Percentiles rank a stretch among this genome's conserved stretches.
Evolutionary conservation across 2,329 filamentous ascomycete genomes (phyloP).

Genomic region (Chaetomiaceae sp.): DNA sequence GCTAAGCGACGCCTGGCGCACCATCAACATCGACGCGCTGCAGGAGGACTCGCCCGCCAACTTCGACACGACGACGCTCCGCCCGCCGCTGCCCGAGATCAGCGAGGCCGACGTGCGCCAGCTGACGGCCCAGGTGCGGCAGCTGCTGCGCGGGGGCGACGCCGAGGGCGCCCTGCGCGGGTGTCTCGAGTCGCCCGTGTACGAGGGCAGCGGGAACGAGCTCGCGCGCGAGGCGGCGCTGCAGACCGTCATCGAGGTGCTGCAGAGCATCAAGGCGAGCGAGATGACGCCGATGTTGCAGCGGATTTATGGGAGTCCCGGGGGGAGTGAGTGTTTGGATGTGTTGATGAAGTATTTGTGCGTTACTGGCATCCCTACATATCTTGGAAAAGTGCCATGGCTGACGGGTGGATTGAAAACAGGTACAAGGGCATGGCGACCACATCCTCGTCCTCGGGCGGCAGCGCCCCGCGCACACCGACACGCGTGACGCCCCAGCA

Average conservation of each 20-base stretch:
- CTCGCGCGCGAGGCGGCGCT: constrained; percentile 73
- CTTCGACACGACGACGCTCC: constrained; percentile 83
- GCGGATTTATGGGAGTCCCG: constrained; percentile 71
- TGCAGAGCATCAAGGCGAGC: constrained; percentile 92
- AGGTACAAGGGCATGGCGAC: constrained; percentile 88
- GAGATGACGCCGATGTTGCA: constrained; percentile 90
- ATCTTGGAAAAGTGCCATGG: neutral
- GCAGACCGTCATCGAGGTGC: constrained; percentile 82
- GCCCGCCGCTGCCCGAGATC: constrained; percentile 69
- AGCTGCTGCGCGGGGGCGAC: constrained; percentile 82
- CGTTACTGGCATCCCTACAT: constrained; percentile 29
- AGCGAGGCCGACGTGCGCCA: constrained; percentile 74
- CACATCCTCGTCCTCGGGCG: constrained; percentile 36
- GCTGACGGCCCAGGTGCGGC: constrained; percentile 75
- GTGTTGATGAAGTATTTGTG: constrained; percentile 98
- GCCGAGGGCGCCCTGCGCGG: constrained; percentile 79
- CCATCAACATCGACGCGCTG: constrained; percentile 89
- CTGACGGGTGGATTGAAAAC: neutral
- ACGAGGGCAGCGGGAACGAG: constrained; percentile 48
- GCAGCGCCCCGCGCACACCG: constrained; percentile 43
- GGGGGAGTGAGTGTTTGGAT: constrained; percentile 81
- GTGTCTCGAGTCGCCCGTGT: constrained; percentile 82
- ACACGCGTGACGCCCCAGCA: constrained; percentile 63
- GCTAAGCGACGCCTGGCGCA: constrained; percentile 68
- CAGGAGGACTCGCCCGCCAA: constrained; percentile 87